Conservation (phyloP, 805 yeast genomes). For the Candida chauliodis region DNA sequence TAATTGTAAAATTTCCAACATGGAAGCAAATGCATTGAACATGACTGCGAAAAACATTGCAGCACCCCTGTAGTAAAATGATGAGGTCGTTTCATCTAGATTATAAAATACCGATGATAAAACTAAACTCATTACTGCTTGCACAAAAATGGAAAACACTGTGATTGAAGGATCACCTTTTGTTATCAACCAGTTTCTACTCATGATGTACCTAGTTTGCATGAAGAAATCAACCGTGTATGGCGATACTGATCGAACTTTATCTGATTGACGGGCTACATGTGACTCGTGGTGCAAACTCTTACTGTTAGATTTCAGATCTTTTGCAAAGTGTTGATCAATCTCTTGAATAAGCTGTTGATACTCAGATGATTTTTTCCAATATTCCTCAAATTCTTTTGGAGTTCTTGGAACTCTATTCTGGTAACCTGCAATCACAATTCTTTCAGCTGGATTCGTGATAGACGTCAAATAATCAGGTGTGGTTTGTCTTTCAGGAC, state of each 20-base stretch:
- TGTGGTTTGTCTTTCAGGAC: constrained; percentile 61
- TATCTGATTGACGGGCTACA: constrained; percentile 18
- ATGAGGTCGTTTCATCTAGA: constrained; percentile 45
- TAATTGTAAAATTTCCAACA: constrained; percentile 55
- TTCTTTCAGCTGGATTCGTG: constrained; percentile 61
- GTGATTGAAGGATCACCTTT: constrained; percentile 55
- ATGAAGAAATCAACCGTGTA: constrained; percentile 41
- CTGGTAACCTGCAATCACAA: constrained; percentile 47
- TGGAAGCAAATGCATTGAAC: constrained; percentile 56
- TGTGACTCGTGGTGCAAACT: constrained; percentile 18
- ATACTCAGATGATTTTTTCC: constrained; percentile 55
- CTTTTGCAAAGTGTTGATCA: constrained; percentile 32
- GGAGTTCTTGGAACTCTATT: constrained; percentile 53
- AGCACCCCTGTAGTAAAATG: constrained; percentile 63
- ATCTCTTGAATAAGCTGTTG: constrained; percentile 34
- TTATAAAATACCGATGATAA: constrained; percentile 52
- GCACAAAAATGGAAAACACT: constrained; percentile 46
- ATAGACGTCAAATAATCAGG: constrained; percentile 66
- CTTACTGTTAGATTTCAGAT: constrained; percentile 11
- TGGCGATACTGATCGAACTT: constrained; percentile 14
- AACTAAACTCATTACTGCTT: constrained; percentile 52
- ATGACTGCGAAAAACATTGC: constrained; percentile 56
- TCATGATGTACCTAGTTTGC: constrained; percentile 49
- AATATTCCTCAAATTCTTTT: constrained; percentile 53
- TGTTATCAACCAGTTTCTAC: constrained; percentile 50